A percentile compares a stretch with the other conserved stretches of the same genome.
phyloP scores from a whole-genome alignment of 1,284 basidiomycete genomes.

The Cryptococcus amylolentus region DNA sequence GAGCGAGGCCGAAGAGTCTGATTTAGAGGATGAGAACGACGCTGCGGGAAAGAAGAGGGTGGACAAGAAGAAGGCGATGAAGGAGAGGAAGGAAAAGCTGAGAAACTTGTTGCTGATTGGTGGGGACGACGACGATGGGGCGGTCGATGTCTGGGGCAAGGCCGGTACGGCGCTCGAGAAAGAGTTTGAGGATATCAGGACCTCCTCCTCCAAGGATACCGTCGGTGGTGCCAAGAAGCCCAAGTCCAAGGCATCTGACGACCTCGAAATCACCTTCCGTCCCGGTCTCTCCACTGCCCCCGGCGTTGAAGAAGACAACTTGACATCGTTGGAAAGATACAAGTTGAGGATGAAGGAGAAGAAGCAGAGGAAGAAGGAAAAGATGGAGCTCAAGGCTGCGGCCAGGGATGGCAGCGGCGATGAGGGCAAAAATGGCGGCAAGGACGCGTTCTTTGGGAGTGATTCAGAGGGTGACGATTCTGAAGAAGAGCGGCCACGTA shows the following conservation, averaged over 20 bases:
- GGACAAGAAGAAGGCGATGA: conserved; percentile 49
- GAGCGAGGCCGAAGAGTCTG: conserved; percentile 52
- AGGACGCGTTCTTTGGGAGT: conserved; percentile 72
- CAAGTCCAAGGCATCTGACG: conserved; percentile 40
- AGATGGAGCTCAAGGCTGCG: conserved; percentile 47
- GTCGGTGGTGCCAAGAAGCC: conserved; percentile 7
- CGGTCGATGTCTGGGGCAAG: conserved; percentile 65
- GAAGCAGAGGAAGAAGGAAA: conserved; percentile 61
- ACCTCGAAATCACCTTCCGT: conserved; percentile 91
- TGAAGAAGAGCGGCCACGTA: conserved; percentile 4
- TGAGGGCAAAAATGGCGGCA: conserved; percentile 16
- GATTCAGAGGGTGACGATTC: conserved; percentile 52
- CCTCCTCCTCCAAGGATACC: conserved; percentile 34
- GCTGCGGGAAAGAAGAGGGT: conserved; percentile 35
- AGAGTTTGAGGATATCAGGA: conserved; percentile 14
- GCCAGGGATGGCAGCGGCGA: conserved; percentile 24
- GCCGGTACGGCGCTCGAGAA: conserved; percentile 34
- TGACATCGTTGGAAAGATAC: conserved; percentile 77
- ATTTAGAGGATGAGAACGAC: conserved; percentile 38
- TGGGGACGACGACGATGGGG: conserved; percentile 55
- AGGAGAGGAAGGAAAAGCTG: conserved; percentile 59
- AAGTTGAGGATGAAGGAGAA: conserved; percentile 83
- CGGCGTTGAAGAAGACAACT: conserved; percentile 56
- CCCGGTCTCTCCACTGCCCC: conserved; percentile 64
- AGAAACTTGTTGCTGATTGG: conserved; percentile 68